Percentiles rank a stretch among this genome's conserved stretches.
phyloP scores from a whole-genome alignment of 2,329 filamentous ascomycete genomes.

The Dothistroma pini region DNA sequence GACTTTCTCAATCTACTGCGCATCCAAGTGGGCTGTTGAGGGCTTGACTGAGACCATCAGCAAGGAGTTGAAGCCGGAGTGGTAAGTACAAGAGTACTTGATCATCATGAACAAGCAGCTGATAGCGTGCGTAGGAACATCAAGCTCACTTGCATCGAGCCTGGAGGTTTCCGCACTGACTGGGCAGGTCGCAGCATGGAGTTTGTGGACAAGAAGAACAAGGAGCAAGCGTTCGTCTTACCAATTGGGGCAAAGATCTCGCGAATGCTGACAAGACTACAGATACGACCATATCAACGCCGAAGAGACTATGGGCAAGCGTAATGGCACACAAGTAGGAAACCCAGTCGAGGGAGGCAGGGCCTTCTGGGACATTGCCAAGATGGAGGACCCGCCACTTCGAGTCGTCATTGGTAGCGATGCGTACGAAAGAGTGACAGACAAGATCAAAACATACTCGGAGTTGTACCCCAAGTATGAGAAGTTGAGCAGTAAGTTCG shows the following conservation, averaged over 20 bases:
- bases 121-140: constrained; percentile 31
- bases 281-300: constrained; percentile 45
- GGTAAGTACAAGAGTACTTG: constrained; percentile 23
- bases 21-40: constrained; percentile 48
- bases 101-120: not conserved
- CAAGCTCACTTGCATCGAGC: constrained; percentile 45
- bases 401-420: constrained; percentile 54
- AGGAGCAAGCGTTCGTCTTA: constrained; percentile 31
- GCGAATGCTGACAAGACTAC: constrained; percentile 31
- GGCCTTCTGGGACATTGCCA: constrained; percentile 53
- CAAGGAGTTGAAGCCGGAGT: constrained; percentile 45
- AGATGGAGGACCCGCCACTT: constrained; percentile 51
- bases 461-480: constrained; percentile 51
- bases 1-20: constrained; percentile 41
- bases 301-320: constrained; percentile 38
- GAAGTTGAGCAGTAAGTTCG: constrained; percentile 48
- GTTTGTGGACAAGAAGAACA: constrained; percentile 43
- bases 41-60: constrained; percentile 46
- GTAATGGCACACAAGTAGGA: constrained; percentile 46
- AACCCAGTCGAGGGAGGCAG: constrained; percentile 42
- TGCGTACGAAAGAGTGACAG: constrained; percentile 47
- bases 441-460: constrained; percentile 50
- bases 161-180: constrained; percentile 47
- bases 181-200: constrained; percentile 47
- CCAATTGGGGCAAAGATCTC: too few species aligned